phyloP scores from a whole-genome alignment of 2,329 filamentous ascomycete species.

The Aureobasidium lini region DNA sequence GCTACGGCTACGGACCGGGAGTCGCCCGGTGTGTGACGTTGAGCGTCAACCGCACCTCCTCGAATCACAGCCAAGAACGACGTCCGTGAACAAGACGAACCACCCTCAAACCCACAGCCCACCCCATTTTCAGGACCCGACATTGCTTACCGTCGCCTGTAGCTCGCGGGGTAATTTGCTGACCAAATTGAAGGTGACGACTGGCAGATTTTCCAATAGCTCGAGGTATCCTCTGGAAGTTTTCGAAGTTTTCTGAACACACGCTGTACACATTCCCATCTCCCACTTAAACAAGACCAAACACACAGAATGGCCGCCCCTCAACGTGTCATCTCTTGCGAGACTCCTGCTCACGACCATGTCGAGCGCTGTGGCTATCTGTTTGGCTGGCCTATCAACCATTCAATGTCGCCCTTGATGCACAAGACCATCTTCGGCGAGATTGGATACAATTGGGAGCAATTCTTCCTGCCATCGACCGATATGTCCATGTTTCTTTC shows the following conservation, averaged over 20 bases:
- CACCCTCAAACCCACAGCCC: neutral
- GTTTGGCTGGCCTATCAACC: conserved; percentile 50
- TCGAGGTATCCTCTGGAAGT: neutral
- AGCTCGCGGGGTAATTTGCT: conserved; percentile 9
- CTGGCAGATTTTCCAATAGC: neutral
- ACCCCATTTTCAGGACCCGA: neutral
- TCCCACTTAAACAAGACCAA: neutral
- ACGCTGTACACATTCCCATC: neutral
- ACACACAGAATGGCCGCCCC: neutral
- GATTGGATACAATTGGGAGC: conserved; percentile 46
- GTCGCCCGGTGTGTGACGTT: neutral
- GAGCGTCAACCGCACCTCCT: neutral
- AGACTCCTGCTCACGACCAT: conserved; percentile 20
- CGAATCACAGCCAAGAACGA: neutral
- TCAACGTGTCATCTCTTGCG: conserved; percentile 10
- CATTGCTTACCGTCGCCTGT: conserved; percentile 2
- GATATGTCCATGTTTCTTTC: conserved; percentile 37
- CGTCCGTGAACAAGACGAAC: conserved; percentile 1
- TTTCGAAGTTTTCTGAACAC: neutral
- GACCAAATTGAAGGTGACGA: conserved; percentile 1
- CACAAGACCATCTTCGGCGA: conserved; percentile 48
- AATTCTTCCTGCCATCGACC: conserved; percentile 41
- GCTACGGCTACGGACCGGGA: neutral
- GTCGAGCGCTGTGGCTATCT: conserved; percentile 47
- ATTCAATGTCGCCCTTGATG: conserved; percentile 49